phyloP scores from a whole-genome alignment of 129 eudicot species.

The Sambucus nigra region DNA sequence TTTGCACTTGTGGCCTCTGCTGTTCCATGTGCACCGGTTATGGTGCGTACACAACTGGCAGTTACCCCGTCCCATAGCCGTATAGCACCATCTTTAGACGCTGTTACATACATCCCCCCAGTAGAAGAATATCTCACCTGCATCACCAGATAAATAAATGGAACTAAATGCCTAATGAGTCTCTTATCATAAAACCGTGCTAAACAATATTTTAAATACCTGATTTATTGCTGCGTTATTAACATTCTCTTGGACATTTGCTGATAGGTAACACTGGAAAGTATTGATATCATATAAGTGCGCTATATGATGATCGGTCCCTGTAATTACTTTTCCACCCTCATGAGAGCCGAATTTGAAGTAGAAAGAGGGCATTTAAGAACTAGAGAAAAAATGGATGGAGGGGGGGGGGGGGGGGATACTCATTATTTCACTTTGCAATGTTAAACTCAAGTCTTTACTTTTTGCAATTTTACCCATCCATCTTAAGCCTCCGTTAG shows the following conservation, averaged over 20 bases:
- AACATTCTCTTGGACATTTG: conserved; percentile 55
- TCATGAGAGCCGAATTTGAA: not conserved
- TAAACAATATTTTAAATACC: conserved; percentile 15
- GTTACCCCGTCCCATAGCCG: conserved; percentile 86
- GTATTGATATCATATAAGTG: conserved; percentile 83
- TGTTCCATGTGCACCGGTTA: conserved; percentile 66
- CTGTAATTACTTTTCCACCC: conserved; percentile 23
- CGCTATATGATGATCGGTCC: conserved; percentile 84
- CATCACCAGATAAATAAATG: conserved; percentile 9
- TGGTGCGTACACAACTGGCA: conserved; percentile 59
- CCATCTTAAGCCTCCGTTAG: too few relatives aligned
- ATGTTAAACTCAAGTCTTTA: too few relatives aligned
- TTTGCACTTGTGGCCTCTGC: conserved; percentile 68
- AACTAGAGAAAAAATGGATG: too few relatives aligned
- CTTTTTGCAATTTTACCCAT: too few relatives aligned
- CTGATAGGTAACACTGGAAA: conserved; percentile 71
- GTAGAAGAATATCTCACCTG: conserved; percentile 84
- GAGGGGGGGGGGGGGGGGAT: too few relatives aligned
- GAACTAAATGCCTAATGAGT: not conserved
- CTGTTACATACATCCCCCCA: conserved; percentile 92
- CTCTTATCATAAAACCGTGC: not conserved
- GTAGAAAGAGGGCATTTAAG: not conserved
- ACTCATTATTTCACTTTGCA: too few relatives aligned
- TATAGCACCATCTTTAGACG: conserved; percentile 84
- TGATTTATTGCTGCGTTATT: conserved; percentile 74